Evolutionary conservation across 2,329 filamentous ascomycete species (phyloP).

Genomic region (Exophiala bonariae): DNA sequence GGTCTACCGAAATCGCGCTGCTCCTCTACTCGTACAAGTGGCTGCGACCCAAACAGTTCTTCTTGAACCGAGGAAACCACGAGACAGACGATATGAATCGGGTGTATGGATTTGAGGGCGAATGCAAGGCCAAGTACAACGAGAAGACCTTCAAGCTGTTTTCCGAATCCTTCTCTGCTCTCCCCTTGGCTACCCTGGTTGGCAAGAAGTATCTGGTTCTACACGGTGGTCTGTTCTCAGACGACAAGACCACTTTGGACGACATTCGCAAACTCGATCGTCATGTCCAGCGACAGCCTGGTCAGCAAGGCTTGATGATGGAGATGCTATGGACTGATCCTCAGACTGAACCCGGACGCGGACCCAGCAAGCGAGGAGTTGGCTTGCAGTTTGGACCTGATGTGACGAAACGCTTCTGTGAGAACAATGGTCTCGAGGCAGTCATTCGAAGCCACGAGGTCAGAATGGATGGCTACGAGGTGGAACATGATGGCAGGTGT

Average conservation of each 20-base stretch:
- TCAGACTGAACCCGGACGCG: conserved; percentile 78
- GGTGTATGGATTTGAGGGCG: conserved; percentile 96
- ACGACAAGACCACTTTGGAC: conserved; percentile 82
- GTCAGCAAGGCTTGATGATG: conserved; percentile 97
- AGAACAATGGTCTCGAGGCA: conserved; percentile 90
- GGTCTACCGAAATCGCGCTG: conserved; percentile 96
- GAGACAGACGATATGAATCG: conserved; percentile 99
- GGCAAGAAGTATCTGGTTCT: conserved; percentile 48
- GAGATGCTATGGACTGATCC: conserved; percentile 99
- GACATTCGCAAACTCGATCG: conserved; percentile 92
- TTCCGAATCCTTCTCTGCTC: conserved; percentile 93
- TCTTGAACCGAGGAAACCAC: conserved; percentile 96
- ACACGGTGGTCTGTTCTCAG: conserved; percentile 31
- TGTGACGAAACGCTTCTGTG: conserved; percentile 93
- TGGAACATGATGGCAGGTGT: conserved; percentile 92
- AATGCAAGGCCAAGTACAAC: conserved; percentile 97
- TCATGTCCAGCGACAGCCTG: conserved; percentile 87
- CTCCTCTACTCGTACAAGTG: conserved; percentile 96
- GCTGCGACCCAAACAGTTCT: conserved; percentile 83
- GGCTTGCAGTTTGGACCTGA: conserved; percentile 96
- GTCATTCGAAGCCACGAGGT: conserved; percentile 98
- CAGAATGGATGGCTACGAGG: conserved; percentile 98
- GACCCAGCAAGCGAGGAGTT: conserved; percentile 94
- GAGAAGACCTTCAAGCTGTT: conserved; percentile 96
- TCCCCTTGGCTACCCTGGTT: conserved; percentile 88